Evolutionary conservation across 805 yeast genomes (phyloP), one percentile per base, ranked within the genome.

Genomic region (Saccharomycopsis vini): DNA sequence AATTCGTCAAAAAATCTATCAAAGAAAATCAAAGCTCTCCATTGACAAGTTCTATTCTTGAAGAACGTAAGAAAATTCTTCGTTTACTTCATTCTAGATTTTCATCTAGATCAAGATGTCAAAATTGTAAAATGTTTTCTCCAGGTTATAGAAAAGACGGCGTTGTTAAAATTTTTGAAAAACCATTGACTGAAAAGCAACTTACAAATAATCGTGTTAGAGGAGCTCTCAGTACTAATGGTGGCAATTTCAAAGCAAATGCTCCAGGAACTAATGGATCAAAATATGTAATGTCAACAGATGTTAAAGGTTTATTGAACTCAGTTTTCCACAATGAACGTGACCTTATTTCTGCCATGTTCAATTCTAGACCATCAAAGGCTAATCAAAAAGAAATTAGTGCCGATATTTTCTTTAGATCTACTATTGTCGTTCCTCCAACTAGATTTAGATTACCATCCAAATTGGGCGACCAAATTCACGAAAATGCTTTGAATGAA

Each of bases 361-460:
- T 90, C 76, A 86, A 86, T 57, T 74, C 94, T 15, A 74, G 87
- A 63, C 61, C 66, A 28, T 53, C 67, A 10, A 58, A 67, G 20
- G 68, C 62, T 44, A 67, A 69, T 29, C 57, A 60, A 21, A 68
- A 71, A 7, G 56, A 64, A 3, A 70, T 73, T 3, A 60, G 61
- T 34, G 82, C 95, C 16, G 96, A 90, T 57, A 73, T 86, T 71
- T 92, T 94, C 62, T 94, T 92, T 68, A 72, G 87, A 54, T 89
- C 86, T 53, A 79, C 87, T 3, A 67, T 92, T 46, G 81, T 88
- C 33, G 97, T 94, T 32, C 98, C 99, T 30, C 89, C 98, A 40
- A 94, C 97, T 2, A 74, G 97, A 62, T 92, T 92, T 71, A 77
- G 99, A 62, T 72, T 89, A 53, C 98, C 99, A n/a, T 81, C 95